A percentile compares a stretch with the other conserved stretches of the same genome.
Conservation (phyloP, 495 filamentous ascomycete species). For the Amphirosellinia nigrospora region DNA sequence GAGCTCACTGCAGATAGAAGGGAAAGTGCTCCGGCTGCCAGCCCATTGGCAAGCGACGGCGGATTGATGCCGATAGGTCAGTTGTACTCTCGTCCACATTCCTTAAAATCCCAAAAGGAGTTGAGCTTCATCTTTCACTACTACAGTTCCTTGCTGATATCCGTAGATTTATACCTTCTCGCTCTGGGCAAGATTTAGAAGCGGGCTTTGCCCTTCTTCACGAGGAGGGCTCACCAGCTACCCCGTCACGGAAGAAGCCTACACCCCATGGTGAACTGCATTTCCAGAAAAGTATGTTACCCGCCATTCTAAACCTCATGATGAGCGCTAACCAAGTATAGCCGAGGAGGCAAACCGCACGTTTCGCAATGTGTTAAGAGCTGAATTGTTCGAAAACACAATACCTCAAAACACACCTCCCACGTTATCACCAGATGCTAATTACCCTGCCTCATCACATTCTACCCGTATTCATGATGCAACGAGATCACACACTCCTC, state of each 20-base stretch:
- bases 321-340: constrained; percentile 57
- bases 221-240: constrained; percentile 89
- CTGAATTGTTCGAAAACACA: constrained; percentile 87
- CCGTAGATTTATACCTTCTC: constrained; percentile 89
- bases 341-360: constrained; percentile 93
- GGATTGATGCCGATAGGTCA: constrained; percentile 83
- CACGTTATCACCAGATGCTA: constrained; percentile 66
- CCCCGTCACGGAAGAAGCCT: constrained; percentile 85
- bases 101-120: background rate
- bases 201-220: constrained; percentile 89
- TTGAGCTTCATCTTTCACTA: background rate
- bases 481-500: constrained; percentile 80
- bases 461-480: constrained; percentile 67
- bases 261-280: constrained; percentile 88
- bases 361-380: constrained; percentile 85
- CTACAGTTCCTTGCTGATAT: constrained; percentile 31
- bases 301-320: background rate
- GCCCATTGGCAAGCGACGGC: constrained; percentile 87
- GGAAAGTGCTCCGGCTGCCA: constrained; percentile 74
- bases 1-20: constrained; percentile 48
- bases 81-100: constrained; percentile 19
- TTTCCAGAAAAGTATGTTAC: constrained; percentile 83
- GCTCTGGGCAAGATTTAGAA: constrained; percentile 89
- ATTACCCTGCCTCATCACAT: constrained; percentile 59
- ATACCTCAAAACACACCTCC: constrained; percentile 82